Evolutionary conservation across 495 filamentous ascomycete species (phyloP).

Genomic region (Podospora australis): DNA sequence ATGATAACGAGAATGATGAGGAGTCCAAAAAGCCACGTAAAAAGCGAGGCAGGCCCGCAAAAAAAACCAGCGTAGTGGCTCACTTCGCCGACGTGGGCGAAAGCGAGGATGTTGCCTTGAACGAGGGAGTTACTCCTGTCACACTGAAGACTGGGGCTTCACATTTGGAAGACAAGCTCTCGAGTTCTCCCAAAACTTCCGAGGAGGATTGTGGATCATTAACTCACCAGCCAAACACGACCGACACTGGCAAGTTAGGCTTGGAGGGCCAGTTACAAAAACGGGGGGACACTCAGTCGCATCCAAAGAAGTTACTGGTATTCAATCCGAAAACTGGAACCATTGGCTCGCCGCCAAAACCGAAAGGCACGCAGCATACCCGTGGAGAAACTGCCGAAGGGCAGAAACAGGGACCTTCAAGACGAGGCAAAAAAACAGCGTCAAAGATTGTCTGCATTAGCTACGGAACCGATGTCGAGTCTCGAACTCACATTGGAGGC

Average conservation of each 20-base stretch:
- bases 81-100: background rate
- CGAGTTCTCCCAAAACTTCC: too few relatives aligned
- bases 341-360: constrained; percentile 46
- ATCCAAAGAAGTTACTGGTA: constrained; percentile 40
- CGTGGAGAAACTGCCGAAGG: background rate
- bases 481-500: constrained; percentile 29
- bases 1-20: constrained; percentile 8
- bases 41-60: constrained; percentile 14
- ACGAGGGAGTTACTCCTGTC: too few relatives aligned
- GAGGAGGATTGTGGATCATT: too few relatives aligned
- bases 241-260: background rate
- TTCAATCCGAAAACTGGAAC: constrained; percentile 48
- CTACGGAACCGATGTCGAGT: constrained; percentile 29
- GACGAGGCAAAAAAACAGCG: constrained; percentile 9
- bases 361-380: constrained; percentile 13
- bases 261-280: background rate
- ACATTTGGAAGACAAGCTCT: too few relatives aligned
- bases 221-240: background rate
- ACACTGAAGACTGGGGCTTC: too few relatives aligned
- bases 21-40: constrained; percentile 7
- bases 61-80: constrained; percentile 11
- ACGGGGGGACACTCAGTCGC: constrained; percentile 2
- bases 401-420: constrained; percentile 1
- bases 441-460: constrained; percentile 24
- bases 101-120: background rate